phyloP scores from a whole-genome alignment of 257 asterid species.

The Nicotiana benthamiana region DNA sequence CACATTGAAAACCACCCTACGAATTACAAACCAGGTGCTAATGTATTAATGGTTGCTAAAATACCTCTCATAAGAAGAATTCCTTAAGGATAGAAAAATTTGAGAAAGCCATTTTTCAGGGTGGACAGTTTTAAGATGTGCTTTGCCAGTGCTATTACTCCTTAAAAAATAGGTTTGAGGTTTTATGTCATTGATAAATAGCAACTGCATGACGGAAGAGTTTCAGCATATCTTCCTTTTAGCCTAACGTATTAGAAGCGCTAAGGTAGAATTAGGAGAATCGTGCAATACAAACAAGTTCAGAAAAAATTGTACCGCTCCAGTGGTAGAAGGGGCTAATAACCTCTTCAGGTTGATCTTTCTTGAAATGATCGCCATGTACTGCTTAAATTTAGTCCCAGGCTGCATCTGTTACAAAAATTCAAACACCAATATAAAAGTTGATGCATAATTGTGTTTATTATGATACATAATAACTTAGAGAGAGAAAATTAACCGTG shows the following conservation, averaged over 20 bases:
- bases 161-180: not conserved
- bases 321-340: slow-evolving; percentile 75
- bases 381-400: slow-evolving; percentile 29
- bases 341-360: slow-evolving; percentile 66
- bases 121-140: not conserved
- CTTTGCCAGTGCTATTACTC: not conserved
- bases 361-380: slow-evolving; percentile 20
- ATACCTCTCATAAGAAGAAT: not conserved
- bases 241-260: not conserved
- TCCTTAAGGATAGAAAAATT: not conserved
- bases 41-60: not conserved
- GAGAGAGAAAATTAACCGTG: not conserved
- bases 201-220: not conserved
- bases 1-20: not conserved
- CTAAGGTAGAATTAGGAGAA: not conserved
- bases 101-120: not conserved
- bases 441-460: not conserved
- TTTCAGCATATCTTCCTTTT: not conserved
- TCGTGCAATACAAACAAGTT: not conserved
- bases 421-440: slow-evolving; percentile 2
- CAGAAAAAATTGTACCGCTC: slow-evolving; percentile 47
- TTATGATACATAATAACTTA: not conserved
- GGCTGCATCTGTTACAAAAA: slow-evolving; percentile 38
- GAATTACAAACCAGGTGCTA: not conserved
- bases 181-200: not conserved